phyloP scores from a whole-genome alignment of 1,284 basidiomycete species.

The Tremellales sp. region DNA sequence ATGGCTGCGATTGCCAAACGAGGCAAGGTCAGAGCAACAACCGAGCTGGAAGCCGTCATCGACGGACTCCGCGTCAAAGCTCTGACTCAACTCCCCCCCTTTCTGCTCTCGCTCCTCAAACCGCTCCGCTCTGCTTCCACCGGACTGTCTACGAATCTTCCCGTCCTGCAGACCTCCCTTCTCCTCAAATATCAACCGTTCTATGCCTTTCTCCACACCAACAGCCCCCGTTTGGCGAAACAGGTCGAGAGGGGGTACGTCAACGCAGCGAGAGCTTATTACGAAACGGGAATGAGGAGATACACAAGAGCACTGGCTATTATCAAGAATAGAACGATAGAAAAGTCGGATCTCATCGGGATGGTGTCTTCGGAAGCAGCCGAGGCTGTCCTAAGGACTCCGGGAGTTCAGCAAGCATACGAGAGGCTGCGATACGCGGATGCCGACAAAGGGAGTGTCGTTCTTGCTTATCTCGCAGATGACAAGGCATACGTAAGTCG shows the following conservation, averaged over 20 bases:
- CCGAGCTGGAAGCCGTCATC: conserved; percentile 73
- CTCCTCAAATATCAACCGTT: conserved; percentile 79
- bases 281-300: conserved; percentile 90
- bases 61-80: conserved; percentile 84
- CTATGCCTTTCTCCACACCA: conserved; percentile 79
- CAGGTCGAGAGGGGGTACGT: conserved; percentile 89
- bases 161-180: conserved; percentile 83
- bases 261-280: conserved; percentile 80
- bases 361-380: conserved; percentile 32
- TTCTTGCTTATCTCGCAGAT: conserved; percentile 79
- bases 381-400: conserved; percentile 26
- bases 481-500: conserved; percentile 70
- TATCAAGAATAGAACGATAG: conserved; percentile 60
- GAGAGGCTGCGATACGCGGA: conserved; percentile 61
- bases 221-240: conserved; percentile 73
- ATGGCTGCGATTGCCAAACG: conserved; percentile 66
- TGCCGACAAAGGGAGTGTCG: conserved; percentile 61
- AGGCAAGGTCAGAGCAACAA: conserved; percentile 71
- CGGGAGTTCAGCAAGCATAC: conserved; percentile 49
- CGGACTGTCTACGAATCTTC: conserved; percentile 79
- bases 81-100: conserved; percentile 79
- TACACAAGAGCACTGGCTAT: conserved; percentile 77
- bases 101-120: conserved; percentile 76
- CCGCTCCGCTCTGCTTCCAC: conserved; percentile 67
- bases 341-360: conserved; percentile 41